Base-by-base conservation (phyloP, 768 basidiomycete genomes). In the Crepidotus variabilis region DNA sequence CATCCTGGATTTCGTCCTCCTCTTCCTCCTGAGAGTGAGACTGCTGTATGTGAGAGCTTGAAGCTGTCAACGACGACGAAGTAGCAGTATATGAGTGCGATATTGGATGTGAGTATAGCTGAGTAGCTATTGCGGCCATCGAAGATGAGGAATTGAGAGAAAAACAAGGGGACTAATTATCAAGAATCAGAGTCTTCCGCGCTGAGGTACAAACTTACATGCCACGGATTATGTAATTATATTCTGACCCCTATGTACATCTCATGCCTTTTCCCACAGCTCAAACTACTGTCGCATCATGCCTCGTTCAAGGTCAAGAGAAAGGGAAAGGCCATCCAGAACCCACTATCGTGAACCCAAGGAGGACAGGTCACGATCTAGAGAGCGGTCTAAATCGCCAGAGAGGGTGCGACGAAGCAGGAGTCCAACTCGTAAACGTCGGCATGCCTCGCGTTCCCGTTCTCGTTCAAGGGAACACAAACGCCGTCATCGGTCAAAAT, bases 81-180 rank as follows among this genome's bases (percentile, higher is more conserved):
- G 56, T 48, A 39, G 59, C 55, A 46, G 64, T 48, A 43, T 61
- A 24, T 58, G 57, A 61, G 54, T 65, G 24, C 57, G 61, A 56
- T 64, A 65, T 67, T 8, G 65, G 64, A 59, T 71, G 68, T 20
- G 69, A 56, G 57, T 72, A 72, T 60, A 71, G 63, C 46, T 66
- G 61, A 34, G 69, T 58, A 35, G 69, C 68, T 64, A 71, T 64
- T 20, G 66, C 63, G 61, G 68, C 72, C 73, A 71, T 73, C 56
- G 52, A 55, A 43, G 46, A 33, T 54, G 50, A 39, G 46, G 43
- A 57, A 55, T 50, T 55, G 36, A 33, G 48, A 46, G 54, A 47
- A 52, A 47, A 53, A 52, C 55, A 54, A 51, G 58, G 49, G 56
- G 53, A 52, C 35, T 59, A 54, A 57, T 50, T 58, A 50, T 57